Evolutionary conservation across 371 early-diverging fungal genomes (phyloP), one percentile per base, ranked within the genome.

Genomic region (Circinella umbellata): DNA sequence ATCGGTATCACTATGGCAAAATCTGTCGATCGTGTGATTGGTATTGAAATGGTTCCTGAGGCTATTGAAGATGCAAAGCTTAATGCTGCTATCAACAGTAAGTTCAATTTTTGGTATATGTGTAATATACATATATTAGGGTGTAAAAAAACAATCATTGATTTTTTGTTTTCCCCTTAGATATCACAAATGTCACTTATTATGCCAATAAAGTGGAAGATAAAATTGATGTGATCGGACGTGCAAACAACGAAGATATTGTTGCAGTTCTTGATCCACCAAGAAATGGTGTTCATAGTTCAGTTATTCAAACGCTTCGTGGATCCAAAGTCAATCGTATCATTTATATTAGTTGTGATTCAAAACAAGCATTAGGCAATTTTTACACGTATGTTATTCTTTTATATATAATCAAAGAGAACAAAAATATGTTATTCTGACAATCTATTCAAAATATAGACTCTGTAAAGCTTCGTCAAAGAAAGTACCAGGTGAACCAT

Each of bases 261-360:
- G 78, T 88, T 14, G 89, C 87, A 34, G 86, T 96, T 13, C 71
- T 96, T 67, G 96, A 96, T 78, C 96, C 96, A 17, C 93, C 95
- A 46, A 83, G 82, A 75, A 76, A 76, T 53, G 92, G 92, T 47
- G 85, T 92, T n/a, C 87, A 90, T 72, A 53, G 72, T 7, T 78
- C 75, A 39, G 95, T 94, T 13, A 89, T 94, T 63, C 74, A 82
- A 51, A 87, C 91, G 7, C 75, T 95, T 10, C 82, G 92, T 14
- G 79, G 76, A 27, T 88, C 89, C 67, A 49, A 54, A 9, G 86
- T 96, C 64, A 64, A 85, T 6, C 78, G 87, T 17, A 81, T 94
- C 5, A 80, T 96, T 13, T 96, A 86, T 70, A 88, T 94, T 34
- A 86, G 91, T 59, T 95, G 96, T 78, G 91, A 92, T 72, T 81